phyloP scores from a whole-genome alignment of 768 basidiomycete species.

The Galerina marginata region DNA sequence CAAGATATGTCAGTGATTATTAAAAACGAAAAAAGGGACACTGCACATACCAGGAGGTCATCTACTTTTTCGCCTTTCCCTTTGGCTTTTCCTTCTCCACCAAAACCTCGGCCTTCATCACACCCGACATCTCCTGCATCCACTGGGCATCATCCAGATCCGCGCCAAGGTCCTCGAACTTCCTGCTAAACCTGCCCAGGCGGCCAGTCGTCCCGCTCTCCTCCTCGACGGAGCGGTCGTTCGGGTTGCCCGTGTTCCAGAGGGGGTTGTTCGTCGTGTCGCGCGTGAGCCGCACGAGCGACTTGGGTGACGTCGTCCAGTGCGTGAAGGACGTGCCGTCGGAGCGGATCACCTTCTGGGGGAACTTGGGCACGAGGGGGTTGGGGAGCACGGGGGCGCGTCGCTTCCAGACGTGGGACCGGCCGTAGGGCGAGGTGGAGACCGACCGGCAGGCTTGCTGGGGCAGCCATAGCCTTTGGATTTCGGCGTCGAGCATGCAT shows the following conservation, averaged over 20 bases:
- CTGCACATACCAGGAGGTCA: background rate
- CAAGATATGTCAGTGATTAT: no score
- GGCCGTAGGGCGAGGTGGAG: constrained; percentile 82
- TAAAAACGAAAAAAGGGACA: background rate
- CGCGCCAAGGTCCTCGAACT: constrained; percentile 53
- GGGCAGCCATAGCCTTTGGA: constrained; percentile 1
- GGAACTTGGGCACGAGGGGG: constrained; percentile 85
- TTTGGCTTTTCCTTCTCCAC: constrained; percentile 23
- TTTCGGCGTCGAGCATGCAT: constrained; percentile 8
- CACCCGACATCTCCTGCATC: constrained; percentile 33
- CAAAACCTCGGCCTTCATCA: constrained; percentile 27
- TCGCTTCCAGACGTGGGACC: constrained; percentile 82
- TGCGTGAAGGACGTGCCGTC: constrained; percentile 90
- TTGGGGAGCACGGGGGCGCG: constrained; percentile 73
- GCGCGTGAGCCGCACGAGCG: constrained; percentile 76
- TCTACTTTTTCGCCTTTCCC: constrained; percentile 21
- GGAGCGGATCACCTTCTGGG: constrained; percentile 83
- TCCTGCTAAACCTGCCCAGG: constrained; percentile 78
- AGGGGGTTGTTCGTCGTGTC: constrained; percentile 90
- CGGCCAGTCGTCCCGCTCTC: constrained; percentile 77
- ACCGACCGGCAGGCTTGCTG: constrained; percentile 34
- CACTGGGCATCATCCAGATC: constrained; percentile 29
- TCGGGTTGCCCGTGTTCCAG: constrained; percentile 73
- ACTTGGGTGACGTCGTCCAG: constrained; percentile 87
- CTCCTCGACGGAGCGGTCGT: constrained; percentile 62